Percentiles rank a stretch among this genome's conserved stretches.
Conservation (phyloP, 345 rosid species). For the Populus alba region DNA sequence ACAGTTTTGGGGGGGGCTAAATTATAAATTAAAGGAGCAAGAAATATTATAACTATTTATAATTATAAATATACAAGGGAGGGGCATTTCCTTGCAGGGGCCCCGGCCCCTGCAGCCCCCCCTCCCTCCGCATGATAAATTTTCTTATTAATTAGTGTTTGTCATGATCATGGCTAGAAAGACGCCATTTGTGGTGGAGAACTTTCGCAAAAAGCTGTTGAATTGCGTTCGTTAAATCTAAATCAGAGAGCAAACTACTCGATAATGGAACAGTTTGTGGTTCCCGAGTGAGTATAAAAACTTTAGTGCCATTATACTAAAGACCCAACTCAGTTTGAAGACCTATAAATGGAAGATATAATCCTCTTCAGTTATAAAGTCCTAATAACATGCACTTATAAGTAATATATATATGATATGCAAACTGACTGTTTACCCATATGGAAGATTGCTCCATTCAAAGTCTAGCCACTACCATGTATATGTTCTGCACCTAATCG, state of each 20-base stretch:
- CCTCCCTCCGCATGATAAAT: too few relatives aligned
- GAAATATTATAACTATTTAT: too few relatives aligned
- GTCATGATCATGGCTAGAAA: background rate
- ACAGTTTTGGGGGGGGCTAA: too few relatives aligned
- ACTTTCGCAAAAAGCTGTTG: background rate
- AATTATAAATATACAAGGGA: too few relatives aligned
- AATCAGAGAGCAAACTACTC: background rate
- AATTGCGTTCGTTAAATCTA: background rate
- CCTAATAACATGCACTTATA: background rate
- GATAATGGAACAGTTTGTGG: background rate
- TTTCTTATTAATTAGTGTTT: background rate
- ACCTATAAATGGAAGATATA: background rate
- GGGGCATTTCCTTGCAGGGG: too few relatives aligned
- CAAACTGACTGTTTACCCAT: background rate
- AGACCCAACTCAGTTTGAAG: background rate
- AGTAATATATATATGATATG: too few relatives aligned
- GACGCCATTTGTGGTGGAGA: background rate
- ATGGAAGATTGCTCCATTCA: background rate
- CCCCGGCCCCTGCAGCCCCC: too few relatives aligned
- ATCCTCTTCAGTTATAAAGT: background rate
- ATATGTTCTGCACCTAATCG: background rate
- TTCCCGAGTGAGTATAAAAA: background rate
- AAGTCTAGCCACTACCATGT: background rate
- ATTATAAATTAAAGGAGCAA: too few relatives aligned
- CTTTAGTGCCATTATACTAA: background rate